These are phyloP conservation scores for Colletotrichum caudatum DNA, from an alignment of 2,329 filamentous ascomycete genomes.

Conservation along the genomic window DNA sequence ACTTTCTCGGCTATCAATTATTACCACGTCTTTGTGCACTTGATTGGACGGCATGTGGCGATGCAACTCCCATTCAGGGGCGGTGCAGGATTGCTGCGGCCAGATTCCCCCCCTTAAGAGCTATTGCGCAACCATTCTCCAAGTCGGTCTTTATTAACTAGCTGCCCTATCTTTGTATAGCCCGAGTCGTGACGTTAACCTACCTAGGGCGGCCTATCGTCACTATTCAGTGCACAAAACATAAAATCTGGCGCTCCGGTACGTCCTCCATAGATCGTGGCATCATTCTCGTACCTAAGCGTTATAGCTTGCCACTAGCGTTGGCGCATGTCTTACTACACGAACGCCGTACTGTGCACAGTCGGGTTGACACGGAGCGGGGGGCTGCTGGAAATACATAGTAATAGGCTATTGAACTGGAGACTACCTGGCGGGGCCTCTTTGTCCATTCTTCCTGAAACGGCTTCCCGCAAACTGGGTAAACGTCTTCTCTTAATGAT, in stretches of 20 bases:
- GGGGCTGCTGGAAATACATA: too few relatives aligned
- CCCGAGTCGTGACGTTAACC: not conserved
- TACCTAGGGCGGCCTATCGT: not conserved
- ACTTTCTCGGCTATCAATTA: too few relatives aligned
- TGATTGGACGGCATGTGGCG: not conserved
- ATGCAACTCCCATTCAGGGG: not conserved
- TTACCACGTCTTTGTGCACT: not conserved
- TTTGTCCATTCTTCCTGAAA: conserved; percentile 21
- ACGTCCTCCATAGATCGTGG: not conserved
- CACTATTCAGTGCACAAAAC: not conserved
- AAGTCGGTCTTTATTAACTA: too few relatives aligned
- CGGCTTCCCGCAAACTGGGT: not conserved
- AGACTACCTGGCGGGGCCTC: not conserved
- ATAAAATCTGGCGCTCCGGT: not conserved
- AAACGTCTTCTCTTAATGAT: not conserved
- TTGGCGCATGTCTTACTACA: too few relatives aligned
- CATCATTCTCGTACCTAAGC: conserved; percentile 1
- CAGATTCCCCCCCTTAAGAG: too few relatives aligned
- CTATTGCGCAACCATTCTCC: too few relatives aligned
- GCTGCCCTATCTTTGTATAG: too few relatives aligned
- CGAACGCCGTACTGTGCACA: not conserved
- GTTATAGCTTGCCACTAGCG: not conserved
- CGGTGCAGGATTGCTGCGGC: not conserved
- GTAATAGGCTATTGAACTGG: not conserved
- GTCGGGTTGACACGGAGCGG: too few relatives aligned